These are phyloP conservation scores for Lithohypha guttulata DNA, from an alignment of 2,329 filamentous ascomycete species.

Conservation along the genomic window DNA sequence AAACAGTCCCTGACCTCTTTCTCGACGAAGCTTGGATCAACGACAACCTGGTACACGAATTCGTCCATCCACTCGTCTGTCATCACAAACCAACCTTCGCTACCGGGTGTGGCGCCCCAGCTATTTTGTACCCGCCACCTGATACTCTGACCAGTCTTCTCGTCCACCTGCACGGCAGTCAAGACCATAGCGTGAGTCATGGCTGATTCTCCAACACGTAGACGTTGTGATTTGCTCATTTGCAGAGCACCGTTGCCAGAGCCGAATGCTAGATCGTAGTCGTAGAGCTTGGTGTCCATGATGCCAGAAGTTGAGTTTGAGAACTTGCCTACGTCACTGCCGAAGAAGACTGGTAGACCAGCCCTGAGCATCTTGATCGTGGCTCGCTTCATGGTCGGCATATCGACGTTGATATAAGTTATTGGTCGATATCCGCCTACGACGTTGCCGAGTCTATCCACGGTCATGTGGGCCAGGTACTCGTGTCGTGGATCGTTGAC, in stretches of 20 bases:
- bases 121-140: conserved; percentile 83
- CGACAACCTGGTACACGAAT: conserved; percentile 77
- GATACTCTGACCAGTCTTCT: conserved; percentile 42
- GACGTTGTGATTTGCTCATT: conserved; percentile 63
- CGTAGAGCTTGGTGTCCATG: conserved; percentile 67
- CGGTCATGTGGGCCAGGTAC: conserved; percentile 61
- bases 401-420: conserved; percentile 74
- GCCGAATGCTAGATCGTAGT: conserved; percentile 69
- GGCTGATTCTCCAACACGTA: conserved; percentile 61
- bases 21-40: conserved; percentile 59
- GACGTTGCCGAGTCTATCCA: conserved; percentile 70
- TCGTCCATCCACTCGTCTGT: conserved; percentile 68
- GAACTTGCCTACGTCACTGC: conserved; percentile 77
- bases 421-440: conserved; percentile 59
- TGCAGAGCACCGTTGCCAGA: conserved; percentile 52
- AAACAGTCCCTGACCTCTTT: conserved; percentile 60
- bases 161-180: conserved; percentile 69
- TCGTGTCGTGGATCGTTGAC: conserved; percentile 77
- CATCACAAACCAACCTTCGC: conserved; percentile 84
- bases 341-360: conserved; percentile 77
- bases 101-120: conserved; percentile 61
- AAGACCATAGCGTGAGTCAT: conserved; percentile 95
- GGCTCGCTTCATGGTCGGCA: conserved; percentile 58
- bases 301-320: conserved; percentile 57
- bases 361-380: conserved; percentile 68